Evolutionary conservation across 2,329 filamentous ascomycete genomes (phyloP), one percentile per base, ranked within the genome.

Genomic region (Neofusicoccum cordaticola): DNA sequence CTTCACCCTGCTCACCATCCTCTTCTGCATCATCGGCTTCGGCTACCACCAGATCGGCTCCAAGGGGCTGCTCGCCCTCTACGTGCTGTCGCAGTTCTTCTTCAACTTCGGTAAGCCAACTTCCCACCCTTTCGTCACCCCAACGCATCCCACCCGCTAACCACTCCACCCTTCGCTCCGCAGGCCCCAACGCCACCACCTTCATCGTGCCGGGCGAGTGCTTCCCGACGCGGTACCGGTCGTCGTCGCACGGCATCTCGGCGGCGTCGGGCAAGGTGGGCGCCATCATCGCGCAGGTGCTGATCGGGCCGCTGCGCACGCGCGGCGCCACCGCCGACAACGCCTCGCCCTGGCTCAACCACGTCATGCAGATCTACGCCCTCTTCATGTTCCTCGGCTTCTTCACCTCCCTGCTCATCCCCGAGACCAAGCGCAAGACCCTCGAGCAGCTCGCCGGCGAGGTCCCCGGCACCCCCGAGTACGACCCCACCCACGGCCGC

Each of bases 371-470:
- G 74, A 89, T 93, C 42, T 93, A 91, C 75, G 89, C 90, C 0
- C 81, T 92, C 9, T 93, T 94, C 81, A 93, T 93, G 91, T 81
- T 93, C 5, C 83, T 85, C 60, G 91, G 91, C 41, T 84, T 86
- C 52, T 77, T 91, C 52, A 86, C 86, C 2, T 88, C 88, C 1
- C 79, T 93, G 3, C 78, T 94, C n/a, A 87, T 93, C 22, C 90
- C 90, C 0, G 91, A 93, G 78, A 93, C 89, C 0, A 92, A 90
- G 79, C 84, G 89, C 1, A 83, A 87, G 74, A 92, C 90, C 0
- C 80, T 95, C 47, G 91, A 92, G 73, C 85, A 88, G 68, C 78
- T 92, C 15, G 84, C 88, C 0, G 88, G 88, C 1, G 89, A 92
- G 74, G 80, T 85, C 2, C 84, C 86, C 1, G 88, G 87, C 19